Percentiles rank a stretch among this genome's conserved stretches.
phyloP scores from a whole-genome alignment of 306 rosid genomes.

The Casuarina cunninghamiana region DNA sequence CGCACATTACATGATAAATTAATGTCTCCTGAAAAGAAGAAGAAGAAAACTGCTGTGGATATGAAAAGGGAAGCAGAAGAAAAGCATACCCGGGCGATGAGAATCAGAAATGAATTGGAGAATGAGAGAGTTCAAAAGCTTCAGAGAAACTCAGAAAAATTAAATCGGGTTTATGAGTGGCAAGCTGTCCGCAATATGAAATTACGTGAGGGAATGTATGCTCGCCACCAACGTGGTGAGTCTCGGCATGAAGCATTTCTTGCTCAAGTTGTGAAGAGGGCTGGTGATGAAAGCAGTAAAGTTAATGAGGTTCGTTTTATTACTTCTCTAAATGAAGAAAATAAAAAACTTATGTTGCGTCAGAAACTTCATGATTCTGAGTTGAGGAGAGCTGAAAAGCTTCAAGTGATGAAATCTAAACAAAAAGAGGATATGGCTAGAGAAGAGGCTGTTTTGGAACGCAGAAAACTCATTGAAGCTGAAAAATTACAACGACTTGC shows the following conservation, averaged over 20 bases:
- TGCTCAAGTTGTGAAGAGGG: constrained; percentile 98
- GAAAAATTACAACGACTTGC: constrained; percentile 97
- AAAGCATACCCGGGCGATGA: constrained; percentile 96
- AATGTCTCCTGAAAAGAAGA: constrained; percentile 96
- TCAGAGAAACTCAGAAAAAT: constrained; percentile 86
- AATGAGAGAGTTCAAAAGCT: constrained; percentile 95
- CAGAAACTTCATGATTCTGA: constrained; percentile 98
- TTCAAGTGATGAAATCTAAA: constrained; percentile 89
- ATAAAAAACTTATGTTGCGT: constrained; percentile 81
- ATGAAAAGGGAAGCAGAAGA: constrained; percentile 89
- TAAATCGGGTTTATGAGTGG: constrained; percentile 87
- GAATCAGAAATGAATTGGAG: constrained; percentile 89
- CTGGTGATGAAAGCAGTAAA: constrained; percentile 99
- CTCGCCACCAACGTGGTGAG: constrained; percentile 95
- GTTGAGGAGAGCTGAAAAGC: constrained; percentile 97
- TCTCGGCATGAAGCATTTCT: constrained; percentile 97
- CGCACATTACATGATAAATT: constrained; percentile 89
- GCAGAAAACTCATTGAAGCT: constrained; percentile 89
- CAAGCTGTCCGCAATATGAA: constrained; percentile 90
- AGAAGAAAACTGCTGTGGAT: constrained; percentile 83
- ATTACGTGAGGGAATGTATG: constrained; percentile 94
- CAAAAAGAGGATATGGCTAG: constrained; percentile 97
- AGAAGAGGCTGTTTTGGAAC: constrained; percentile 97
- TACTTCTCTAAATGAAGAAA: constrained; percentile 93
- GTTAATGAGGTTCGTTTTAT: constrained; percentile 97